These are phyloP conservation scores for Camellia lanceoleosa DNA, from an alignment of 148 eudicot genomes.

Conservation along the genomic window DNA sequence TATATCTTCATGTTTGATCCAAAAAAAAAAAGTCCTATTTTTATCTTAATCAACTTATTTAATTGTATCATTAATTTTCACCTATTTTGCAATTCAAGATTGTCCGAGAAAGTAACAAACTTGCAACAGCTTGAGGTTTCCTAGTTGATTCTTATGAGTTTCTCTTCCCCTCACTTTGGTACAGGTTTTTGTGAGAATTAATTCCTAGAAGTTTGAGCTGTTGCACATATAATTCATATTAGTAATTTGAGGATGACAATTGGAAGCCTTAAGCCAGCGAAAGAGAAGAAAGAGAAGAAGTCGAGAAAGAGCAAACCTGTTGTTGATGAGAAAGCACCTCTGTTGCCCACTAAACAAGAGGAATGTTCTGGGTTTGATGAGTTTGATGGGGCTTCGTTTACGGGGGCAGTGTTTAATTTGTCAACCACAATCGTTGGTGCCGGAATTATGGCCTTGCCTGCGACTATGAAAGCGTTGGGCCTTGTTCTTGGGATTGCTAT, in stretches of 20 bases:
- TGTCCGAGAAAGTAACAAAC: no score
- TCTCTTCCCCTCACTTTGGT: background rate
- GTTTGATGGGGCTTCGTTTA: conserved; percentile 55
- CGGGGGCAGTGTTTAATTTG: conserved; percentile 80
- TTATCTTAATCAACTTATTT: background rate
- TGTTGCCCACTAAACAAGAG: conserved; percentile 43
- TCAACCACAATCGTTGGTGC: conserved; percentile 81
- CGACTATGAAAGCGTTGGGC: conserved; percentile 77
- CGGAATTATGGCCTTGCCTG: conserved; percentile 88
- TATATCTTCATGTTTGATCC: background rate
- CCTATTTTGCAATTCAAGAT: background rate
- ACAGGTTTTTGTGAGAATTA: conserved; percentile 8
- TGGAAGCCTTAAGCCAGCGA: conserved; percentile 21
- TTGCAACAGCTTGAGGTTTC: background rate
- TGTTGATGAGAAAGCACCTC: conserved; percentile 42
- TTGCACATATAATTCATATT: background rate
- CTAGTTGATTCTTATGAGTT: background rate
- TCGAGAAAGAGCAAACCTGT: conserved; percentile 34
- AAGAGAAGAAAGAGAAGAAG: conserved; percentile 35
- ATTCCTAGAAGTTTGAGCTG: background rate
- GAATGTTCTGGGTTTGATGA: conserved; percentile 34
- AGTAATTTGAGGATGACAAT: conserved; percentile 34
- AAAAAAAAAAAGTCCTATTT: background rate
- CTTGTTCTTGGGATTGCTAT: conserved; percentile 56
- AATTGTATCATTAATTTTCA: background rate